Base-by-base conservation (phyloP, 176 grass and related monocot species). In the Areca catechu region DNA sequence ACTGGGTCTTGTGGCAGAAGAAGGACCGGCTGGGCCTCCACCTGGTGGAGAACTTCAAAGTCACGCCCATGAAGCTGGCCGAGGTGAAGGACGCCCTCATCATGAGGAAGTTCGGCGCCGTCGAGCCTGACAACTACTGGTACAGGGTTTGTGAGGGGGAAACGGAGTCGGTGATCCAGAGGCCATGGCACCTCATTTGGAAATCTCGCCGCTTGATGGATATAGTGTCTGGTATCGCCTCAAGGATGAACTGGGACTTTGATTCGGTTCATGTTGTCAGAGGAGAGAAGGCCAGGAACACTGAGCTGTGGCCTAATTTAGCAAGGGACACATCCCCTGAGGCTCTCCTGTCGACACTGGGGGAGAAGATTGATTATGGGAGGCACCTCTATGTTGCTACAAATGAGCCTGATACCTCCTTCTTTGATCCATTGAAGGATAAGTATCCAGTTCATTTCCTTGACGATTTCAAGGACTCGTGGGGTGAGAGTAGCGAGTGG, bases 141-240 rank as follows among this genome's bases (percentile, higher is more conserved):
- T 90, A 85, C 62, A 82, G 91, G 24, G 83, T 90, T 19, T 96
- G 92, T 16, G 86, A 96, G 70, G 92, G 86, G 48, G 77, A 88
- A 37, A 85, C 86, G 0, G 86, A 96, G 76, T 85, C 68, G 28
- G 75, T 88, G 66, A 90, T 96, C 49, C 79, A 90, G 62, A 76
- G 92, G 17, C 92, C 92, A 24, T 90, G 92, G 92, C 57, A 96
- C 54, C 82, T 96, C 5, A 49, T 96, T 5, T 90, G 92, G 92
- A 96, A 90, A 69, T 90, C 86, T 0, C 86, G 83, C 3, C 71
- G 92, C 61, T 77, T 87, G 78, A 90, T 90, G 86, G 86, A 90
- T 77, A 90, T 95, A 2, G 82, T 95, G 24, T 90, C 91, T 60
- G 86, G 76, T 50, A 79, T 95, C 53, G 63, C 91, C 55, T 81